Evolutionary conservation across 345 rosid genomes (phyloP).

Genomic region (Hevea brasiliensis): DNA sequence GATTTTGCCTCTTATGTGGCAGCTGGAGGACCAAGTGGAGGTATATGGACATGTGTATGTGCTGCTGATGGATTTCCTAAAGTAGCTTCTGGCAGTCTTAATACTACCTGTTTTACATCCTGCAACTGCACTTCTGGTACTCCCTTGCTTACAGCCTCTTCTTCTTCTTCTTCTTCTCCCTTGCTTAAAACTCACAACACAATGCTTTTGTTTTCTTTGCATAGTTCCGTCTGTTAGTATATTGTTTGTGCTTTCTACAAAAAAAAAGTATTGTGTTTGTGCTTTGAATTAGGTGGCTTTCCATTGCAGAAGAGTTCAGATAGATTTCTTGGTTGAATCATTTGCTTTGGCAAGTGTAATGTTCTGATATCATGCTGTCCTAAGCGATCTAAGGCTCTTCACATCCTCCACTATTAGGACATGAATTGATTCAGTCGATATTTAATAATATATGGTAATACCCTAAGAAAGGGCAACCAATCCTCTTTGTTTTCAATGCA

Average conservation of each 20-base stretch:
- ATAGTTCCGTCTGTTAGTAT: neutral
- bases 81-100: slow-evolving; percentile 42
- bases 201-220: neutral
- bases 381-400: neutral
- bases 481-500: neutral
- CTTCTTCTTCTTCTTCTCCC: neutral
- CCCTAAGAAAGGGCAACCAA: too few relatives aligned
- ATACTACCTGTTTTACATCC: slow-evolving; percentile 64
- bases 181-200: neutral
- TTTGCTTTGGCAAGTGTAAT: neutral
- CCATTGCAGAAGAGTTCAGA: neutral
- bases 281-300: neutral
- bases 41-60: slow-evolving; percentile 73
- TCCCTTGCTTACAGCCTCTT: neutral
- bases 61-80: slow-evolving; percentile 71
- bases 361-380: neutral
- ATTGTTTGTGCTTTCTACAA: neutral
- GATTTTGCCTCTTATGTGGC: slow-evolving; percentile 20
- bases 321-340: neutral
- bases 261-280: neutral
- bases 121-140: slow-evolving; percentile 94
- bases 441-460: neutral
- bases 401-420: neutral
- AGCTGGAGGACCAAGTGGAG: slow-evolving; percentile 42
- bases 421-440: neutral